phyloP scores from a whole-genome alignment of 2,329 filamentous ascomycete species.

The Fusarium chuoi region DNA sequence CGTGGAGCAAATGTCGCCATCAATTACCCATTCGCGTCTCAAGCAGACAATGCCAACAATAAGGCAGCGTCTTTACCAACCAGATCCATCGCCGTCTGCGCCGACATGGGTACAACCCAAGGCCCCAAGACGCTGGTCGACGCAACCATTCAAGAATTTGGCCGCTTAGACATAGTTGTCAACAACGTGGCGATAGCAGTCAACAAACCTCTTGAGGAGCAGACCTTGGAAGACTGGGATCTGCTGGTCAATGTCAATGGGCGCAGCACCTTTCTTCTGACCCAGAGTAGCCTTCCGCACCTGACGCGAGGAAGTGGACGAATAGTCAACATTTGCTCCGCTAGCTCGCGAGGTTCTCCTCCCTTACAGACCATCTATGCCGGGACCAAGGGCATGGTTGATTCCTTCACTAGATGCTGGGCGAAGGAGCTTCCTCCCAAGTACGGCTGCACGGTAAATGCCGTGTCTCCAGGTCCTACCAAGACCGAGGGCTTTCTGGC shows the following conservation, averaged over 20 bases:
- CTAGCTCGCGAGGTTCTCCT: neutral
- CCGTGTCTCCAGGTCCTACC: neutral
- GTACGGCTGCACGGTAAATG: neutral
- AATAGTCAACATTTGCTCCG: neutral
- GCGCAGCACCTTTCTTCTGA: neutral
- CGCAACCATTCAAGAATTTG: neutral
- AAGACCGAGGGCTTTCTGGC: neutral
- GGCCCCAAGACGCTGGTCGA: neutral
- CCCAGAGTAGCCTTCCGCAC: neutral
- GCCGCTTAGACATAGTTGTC: neutral
- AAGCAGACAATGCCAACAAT: conserved; percentile 12
- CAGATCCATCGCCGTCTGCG: neutral
- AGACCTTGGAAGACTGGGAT: neutral
- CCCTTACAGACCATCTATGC: neutral
- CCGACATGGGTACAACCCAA: neutral
- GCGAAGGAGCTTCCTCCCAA: neutral
- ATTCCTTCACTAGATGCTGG: neutral
- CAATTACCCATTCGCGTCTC: neutral
- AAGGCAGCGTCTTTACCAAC: neutral
- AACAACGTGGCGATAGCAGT: neutral
- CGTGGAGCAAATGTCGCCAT: neutral
- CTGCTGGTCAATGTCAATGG: neutral
- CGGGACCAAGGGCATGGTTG: neutral
- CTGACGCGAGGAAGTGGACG: neutral
- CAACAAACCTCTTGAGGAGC: neutral